Conservation (phyloP, 176 grass and related monocot genomes). For the Dendrocalamus sinicus region DNA sequence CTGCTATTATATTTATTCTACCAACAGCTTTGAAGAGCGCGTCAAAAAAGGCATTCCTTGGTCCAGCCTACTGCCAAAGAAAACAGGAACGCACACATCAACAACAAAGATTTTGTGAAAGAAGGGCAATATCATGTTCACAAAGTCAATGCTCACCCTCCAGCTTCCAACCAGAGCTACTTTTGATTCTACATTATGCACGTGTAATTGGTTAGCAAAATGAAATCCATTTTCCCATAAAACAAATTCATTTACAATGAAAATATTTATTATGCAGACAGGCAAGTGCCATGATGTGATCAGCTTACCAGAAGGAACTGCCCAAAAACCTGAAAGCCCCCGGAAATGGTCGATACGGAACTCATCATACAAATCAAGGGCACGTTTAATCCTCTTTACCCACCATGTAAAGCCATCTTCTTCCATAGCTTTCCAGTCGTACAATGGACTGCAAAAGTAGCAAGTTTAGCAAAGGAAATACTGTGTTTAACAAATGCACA, state of each 20-base stretch:
- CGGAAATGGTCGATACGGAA: slow-evolving; percentile 98
- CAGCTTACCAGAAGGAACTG: slow-evolving; percentile 82
- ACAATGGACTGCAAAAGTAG: slow-evolving; percentile 69
- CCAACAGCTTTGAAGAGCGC: slow-evolving; percentile 82
- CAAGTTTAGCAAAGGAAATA: slow-evolving; percentile 37
- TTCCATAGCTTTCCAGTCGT: slow-evolving; percentile 96
- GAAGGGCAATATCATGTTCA: slow-evolving; percentile 15
- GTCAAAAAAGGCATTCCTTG: slow-evolving; percentile 89
- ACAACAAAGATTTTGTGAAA: slow-evolving; percentile 15
- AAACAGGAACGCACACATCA: slow-evolving; percentile 52
- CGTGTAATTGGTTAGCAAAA: slow-evolving; percentile 27
- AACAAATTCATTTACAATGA: slow-evolving; percentile 23
- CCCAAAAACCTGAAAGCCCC: slow-evolving; percentile 87
- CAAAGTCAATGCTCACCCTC: slow-evolving; percentile 70
- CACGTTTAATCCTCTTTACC: slow-evolving; percentile 90
- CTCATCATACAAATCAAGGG: slow-evolving; percentile 97
- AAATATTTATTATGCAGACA: slow-evolving; percentile 27
- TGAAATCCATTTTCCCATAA: slow-evolving; percentile 27
- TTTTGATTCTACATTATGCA: slow-evolving; percentile 73
- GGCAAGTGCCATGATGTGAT: slow-evolving; percentile 8
- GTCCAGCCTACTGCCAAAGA: slow-evolving; percentile 94
- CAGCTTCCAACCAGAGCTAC: slow-evolving; percentile 81
- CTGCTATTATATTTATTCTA: slow-evolving; percentile 81
- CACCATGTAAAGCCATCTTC: slow-evolving; percentile 80
- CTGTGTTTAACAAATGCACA: slow-evolving; percentile 2